Percentiles rank a stretch among this genome's conserved stretches.
Conservation (phyloP, 2,329 filamentous ascomycete genomes). For the Akanthomyces lecanii region DNA sequence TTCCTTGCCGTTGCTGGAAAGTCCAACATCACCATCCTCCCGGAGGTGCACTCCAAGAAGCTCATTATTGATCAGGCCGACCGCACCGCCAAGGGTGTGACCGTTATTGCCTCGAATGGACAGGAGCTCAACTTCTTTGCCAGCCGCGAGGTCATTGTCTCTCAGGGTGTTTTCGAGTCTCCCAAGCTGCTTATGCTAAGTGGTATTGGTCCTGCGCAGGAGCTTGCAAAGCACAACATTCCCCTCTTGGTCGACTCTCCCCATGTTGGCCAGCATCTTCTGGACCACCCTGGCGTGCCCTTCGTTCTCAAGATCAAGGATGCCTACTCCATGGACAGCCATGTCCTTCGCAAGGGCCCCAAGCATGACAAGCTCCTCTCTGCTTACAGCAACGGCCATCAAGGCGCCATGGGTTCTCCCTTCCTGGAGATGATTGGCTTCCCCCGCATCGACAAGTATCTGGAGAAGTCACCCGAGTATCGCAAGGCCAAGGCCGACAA, state of each 20-base stretch:
- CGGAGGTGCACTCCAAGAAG: conserved; percentile 45
- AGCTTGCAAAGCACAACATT: conserved; percentile 53
- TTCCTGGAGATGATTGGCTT: conserved; percentile 51
- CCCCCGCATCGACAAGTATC: conserved; percentile 51
- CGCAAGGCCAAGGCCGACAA: conserved; percentile 37
- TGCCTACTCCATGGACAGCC: conserved; percentile 35
- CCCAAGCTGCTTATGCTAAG: conserved; percentile 62
- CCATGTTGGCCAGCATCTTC: conserved; percentile 61
- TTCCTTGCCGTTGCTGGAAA: conserved; percentile 49
- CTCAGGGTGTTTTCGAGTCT: conserved; percentile 55
- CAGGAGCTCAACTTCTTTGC: conserved; percentile 37
- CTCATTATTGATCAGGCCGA: conserved; percentile 45
- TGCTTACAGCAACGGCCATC: conserved; percentile 35
- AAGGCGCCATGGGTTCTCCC: conserved; percentile 38
- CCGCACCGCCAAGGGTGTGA: conserved; percentile 21
- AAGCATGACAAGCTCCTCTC: conserved; percentile 31
- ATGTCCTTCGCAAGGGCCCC: conserved; percentile 36
- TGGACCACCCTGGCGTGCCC: conserved; percentile 51
- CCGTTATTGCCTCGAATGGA: conserved; percentile 2
- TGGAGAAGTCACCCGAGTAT: conserved; percentile 47
- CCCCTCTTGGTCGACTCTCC: conserved; percentile 50
- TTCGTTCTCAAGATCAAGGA: conserved; percentile 35
- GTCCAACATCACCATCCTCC: conserved; percentile 50
- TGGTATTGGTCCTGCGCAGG: conserved; percentile 54
- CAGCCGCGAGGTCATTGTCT: conserved; percentile 45